These are phyloP conservation scores for Oryza glaberrima DNA, from an alignment of 176 grass and related monocot species.

Conservation along the genomic window DNA sequence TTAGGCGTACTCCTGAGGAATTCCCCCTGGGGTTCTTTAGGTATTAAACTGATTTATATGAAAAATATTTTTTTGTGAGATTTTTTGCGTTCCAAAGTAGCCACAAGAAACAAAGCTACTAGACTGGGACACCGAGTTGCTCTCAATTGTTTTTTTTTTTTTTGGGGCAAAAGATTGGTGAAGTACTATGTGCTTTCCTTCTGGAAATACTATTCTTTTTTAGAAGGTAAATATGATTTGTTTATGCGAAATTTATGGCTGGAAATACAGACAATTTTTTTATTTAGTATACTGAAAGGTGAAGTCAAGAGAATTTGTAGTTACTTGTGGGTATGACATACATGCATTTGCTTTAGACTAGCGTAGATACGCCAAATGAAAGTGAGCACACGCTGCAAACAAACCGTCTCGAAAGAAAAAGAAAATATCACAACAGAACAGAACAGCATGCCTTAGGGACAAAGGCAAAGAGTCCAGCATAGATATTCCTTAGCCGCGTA, in stretches of 20 bases:
- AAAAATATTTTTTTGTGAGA: too few species aligned
- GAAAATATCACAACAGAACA: neutral
- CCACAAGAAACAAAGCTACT: too few species aligned
- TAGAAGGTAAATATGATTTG: neutral
- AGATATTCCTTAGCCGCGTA: slow-evolving; percentile 20
- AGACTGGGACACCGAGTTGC: too few species aligned
- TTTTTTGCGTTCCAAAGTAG: too few species aligned
- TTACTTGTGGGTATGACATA: neutral
- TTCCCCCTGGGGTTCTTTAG: too few species aligned
- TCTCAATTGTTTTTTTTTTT: too few species aligned
- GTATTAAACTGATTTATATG: too few species aligned
- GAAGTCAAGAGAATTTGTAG: neutral
- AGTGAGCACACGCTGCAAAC: neutral
- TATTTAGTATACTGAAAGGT: too few species aligned
- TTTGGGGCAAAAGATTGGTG: too few species aligned
- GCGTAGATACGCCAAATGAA: neutral
- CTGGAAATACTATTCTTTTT: neutral
- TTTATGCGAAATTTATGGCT: neutral
- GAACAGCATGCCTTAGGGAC: slow-evolving; percentile 35
- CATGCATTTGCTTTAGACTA: neutral
- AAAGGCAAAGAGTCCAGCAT: slow-evolving; percentile 26
- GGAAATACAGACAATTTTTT: neutral
- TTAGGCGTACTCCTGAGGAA: neutral
- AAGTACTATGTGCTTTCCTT: neutral
- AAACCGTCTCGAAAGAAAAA: neutral